Evolutionary conservation across 192 early-diverging fungal species (phyloP).

Genomic region (Backusella westeae): DNA sequence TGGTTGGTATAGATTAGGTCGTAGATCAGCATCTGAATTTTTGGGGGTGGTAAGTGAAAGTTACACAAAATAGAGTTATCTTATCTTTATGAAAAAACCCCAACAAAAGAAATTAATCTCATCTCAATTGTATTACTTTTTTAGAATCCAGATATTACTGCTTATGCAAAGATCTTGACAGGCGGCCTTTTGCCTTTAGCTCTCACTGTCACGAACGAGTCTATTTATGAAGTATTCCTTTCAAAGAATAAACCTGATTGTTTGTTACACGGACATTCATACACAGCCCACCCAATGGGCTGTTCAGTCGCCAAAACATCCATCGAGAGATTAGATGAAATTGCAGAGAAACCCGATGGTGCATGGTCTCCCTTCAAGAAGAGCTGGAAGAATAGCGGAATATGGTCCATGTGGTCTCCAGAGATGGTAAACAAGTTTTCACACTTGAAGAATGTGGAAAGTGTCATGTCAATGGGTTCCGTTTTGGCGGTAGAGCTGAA

Average conservation of each 20-base stretch:
- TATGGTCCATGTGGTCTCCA: conserved; percentile 44
- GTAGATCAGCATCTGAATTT: conserved; percentile 52
- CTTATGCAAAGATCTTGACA: conserved; percentile 76
- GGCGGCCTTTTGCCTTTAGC: conserved; percentile 73
- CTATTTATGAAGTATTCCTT: conserved; percentile 67
- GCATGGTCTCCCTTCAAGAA: conserved; percentile 24
- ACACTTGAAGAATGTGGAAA: conserved; percentile 52
- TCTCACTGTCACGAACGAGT: conserved; percentile 59
- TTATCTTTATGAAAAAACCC: neutral
- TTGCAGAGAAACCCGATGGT: conserved; percentile 30
- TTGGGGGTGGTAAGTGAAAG: conserved; percentile 53
- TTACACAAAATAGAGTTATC: neutral
- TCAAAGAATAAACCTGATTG: conserved; percentile 64
- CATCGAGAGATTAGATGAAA: conserved; percentile 48
- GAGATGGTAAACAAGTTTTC: conserved; percentile 48
- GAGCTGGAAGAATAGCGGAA: conserved; percentile 38
- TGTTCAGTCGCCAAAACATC: conserved; percentile 64
- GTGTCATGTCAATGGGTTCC: conserved; percentile 65
- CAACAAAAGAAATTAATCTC: conserved; percentile 9
- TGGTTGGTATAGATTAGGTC: conserved; percentile 68
- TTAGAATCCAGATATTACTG: conserved; percentile 69
- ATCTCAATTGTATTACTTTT: conserved; percentile 10
- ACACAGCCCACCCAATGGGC: conserved; percentile 81
- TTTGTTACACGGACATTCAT: conserved; percentile 80
- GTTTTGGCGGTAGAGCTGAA: conserved; percentile 66